These are phyloP conservation scores for Kwoniella botswanensis DNA, from an alignment of 768 basidiomycete genomes.

Conservation along the genomic window DNA sequence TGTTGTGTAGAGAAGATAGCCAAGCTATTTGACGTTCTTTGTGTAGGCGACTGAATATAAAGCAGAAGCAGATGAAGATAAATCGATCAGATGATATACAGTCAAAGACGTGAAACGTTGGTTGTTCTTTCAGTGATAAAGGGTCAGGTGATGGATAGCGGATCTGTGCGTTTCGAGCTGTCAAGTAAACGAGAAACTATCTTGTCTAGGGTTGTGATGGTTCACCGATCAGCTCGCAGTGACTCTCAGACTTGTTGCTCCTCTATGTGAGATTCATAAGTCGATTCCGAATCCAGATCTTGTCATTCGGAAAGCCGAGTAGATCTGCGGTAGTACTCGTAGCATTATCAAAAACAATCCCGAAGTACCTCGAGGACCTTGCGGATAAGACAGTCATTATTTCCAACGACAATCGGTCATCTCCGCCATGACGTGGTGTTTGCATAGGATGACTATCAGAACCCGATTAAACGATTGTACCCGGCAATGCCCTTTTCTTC, in stretches of 20 bases:
- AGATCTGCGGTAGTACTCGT: too few relatives aligned
- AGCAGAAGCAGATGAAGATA: not conserved
- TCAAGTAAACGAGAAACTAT: not conserved
- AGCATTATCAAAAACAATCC: not conserved
- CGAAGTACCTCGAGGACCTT: not conserved
- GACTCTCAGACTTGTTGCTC: too few relatives aligned
- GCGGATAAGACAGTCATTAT: not conserved
- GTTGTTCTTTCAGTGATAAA: not conserved
- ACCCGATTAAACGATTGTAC: not conserved
- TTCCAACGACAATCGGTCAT: not conserved
- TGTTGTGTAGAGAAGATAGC: too few relatives aligned
- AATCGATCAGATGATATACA: not conserved
- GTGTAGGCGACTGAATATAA: too few relatives aligned
- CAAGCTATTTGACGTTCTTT: too few relatives aligned
- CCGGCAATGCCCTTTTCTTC: not conserved
- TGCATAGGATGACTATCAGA: not conserved
- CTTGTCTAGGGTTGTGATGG: too few relatives aligned
- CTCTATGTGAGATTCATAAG: too few relatives aligned
- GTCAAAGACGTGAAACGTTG: not conserved
- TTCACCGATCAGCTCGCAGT: too few relatives aligned
- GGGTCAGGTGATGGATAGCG: not conserved
- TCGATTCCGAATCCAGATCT: too few relatives aligned
- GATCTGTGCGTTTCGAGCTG: not conserved
- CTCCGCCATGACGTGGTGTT: not conserved
- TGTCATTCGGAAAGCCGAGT: too few relatives aligned